Conservation (phyloP, 2,329 filamentous ascomycete species). For the Colletotrichum liaoningense region DNA sequence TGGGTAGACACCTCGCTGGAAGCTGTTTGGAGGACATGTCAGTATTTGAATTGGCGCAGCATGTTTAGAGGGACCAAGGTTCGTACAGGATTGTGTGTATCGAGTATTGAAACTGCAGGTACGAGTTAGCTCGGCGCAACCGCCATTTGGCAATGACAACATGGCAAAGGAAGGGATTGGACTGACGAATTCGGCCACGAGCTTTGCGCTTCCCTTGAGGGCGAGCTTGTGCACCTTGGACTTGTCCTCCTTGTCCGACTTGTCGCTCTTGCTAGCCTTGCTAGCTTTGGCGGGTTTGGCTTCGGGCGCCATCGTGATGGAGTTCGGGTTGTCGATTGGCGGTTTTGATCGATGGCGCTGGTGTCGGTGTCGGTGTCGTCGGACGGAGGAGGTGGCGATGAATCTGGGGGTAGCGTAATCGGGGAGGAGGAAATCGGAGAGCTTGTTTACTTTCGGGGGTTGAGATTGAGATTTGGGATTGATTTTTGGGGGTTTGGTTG, state of each 20-base stretch:
- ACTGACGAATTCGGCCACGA: conserved; percentile 94
- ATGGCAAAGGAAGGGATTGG: background rate
- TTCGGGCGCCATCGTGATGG: conserved; percentile 17
- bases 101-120: conserved; percentile 87
- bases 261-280: conserved; percentile 37
- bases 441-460: conserved; percentile 30
- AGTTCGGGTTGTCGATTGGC: too few relatives aligned
- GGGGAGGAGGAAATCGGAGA: background rate
- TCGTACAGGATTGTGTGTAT: conserved; percentile 94
- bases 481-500: conserved; percentile 21
- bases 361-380: background rate
- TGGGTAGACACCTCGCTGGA: conserved; percentile 88
- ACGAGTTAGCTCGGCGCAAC: conserved; percentile 35
- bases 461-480: background rate
- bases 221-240: conserved; percentile 96
- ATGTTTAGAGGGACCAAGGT: fast-evolving
- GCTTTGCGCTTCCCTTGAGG: conserved; percentile 84
- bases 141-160: background rate
- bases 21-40: conserved; percentile 61
- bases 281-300: conserved; percentile 9
- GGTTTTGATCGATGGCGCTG: background rate
- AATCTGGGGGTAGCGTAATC: background rate
- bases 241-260: conserved; percentile 61
- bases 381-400: background rate
- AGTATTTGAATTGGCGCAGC: background rate